Conservation (phyloP, 2,329 filamentous ascomycete genomes). For the Alternaria rosae region DNA sequence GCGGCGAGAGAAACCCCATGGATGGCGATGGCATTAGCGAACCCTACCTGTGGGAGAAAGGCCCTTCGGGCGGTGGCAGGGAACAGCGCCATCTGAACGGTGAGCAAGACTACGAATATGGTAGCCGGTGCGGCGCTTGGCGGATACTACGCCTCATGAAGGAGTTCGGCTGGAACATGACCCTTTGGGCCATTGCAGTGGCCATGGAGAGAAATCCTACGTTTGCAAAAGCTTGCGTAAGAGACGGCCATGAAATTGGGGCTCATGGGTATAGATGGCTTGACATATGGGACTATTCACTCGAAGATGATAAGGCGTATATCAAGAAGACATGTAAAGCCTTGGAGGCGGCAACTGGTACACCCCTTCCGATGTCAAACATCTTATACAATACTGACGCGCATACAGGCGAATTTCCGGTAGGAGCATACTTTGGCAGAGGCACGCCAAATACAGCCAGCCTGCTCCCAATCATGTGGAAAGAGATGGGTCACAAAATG, state of each 20-base stretch:
- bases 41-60: conserved; percentile 49
- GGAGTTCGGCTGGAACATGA: conserved; percentile 58
- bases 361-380: not conserved
- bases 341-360: conserved; percentile 49
- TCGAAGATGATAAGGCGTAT: conserved; percentile 59
- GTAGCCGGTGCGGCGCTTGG: conserved; percentile 59
- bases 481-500: conserved; percentile 61
- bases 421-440: conserved; percentile 61
- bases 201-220: conserved; percentile 59
- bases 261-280: conserved; percentile 61
- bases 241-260: conserved; percentile 60
- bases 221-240: conserved; percentile 53
- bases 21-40: conserved; percentile 45
- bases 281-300: conserved; percentile 57
- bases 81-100: conserved; percentile 56
- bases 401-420: conserved; percentile 36
- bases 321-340: conserved; percentile 54
- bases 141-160: conserved; percentile 59
- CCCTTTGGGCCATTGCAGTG: conserved; percentile 59
- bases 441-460: conserved; percentile 57
- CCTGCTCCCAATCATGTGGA: conserved; percentile 61
- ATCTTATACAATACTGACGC: not conserved
- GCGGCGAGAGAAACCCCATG: conserved; percentile 43
- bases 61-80: conserved; percentile 35
- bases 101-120: conserved; percentile 62